phyloP scores from a whole-genome alignment of 2,329 filamentous ascomycete genomes.

The Microdochium trichocladiopsis region DNA sequence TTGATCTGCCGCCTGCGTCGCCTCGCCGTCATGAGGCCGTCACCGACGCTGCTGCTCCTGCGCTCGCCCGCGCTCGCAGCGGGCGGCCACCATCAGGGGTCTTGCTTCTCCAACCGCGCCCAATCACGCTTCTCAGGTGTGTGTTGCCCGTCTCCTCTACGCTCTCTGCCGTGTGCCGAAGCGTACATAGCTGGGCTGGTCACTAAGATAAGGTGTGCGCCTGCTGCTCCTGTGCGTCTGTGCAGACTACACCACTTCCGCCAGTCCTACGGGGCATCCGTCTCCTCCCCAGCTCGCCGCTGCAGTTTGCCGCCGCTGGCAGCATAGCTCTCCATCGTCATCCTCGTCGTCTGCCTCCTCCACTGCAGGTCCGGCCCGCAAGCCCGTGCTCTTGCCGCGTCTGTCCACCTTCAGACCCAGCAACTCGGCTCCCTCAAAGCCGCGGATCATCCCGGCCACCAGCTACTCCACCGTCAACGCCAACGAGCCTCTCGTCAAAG shows the following conservation, averaged over 20 bases:
- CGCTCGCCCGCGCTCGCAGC: not conserved
- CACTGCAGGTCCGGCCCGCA: not conserved
- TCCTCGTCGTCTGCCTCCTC: not conserved
- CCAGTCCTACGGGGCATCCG: not conserved
- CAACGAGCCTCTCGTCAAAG: not conserved
- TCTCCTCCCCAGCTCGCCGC: not conserved
- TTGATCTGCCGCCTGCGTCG: not conserved
- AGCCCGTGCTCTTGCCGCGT: not conserved
- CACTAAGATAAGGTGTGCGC: not conserved
- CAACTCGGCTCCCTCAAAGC: not conserved
- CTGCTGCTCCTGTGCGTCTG: no score
- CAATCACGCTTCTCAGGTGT: not conserved
- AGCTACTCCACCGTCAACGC: not conserved
- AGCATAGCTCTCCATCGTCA: not conserved
- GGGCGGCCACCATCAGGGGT: not conserved
- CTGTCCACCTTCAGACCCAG: not conserved
- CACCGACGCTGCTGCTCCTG: not conserved
- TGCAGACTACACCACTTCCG: no score
- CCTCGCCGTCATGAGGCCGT: not conserved
- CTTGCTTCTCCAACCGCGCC: not conserved
- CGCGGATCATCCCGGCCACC: not conserved
- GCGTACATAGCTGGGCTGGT: no score
- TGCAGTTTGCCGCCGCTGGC: not conserved
- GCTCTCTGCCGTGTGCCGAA: not conserved
- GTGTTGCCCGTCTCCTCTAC: not conserved